Evolutionary conservation across 2,329 filamentous ascomycete genomes (phyloP).

Genomic region (Penicillium sp.): DNA sequence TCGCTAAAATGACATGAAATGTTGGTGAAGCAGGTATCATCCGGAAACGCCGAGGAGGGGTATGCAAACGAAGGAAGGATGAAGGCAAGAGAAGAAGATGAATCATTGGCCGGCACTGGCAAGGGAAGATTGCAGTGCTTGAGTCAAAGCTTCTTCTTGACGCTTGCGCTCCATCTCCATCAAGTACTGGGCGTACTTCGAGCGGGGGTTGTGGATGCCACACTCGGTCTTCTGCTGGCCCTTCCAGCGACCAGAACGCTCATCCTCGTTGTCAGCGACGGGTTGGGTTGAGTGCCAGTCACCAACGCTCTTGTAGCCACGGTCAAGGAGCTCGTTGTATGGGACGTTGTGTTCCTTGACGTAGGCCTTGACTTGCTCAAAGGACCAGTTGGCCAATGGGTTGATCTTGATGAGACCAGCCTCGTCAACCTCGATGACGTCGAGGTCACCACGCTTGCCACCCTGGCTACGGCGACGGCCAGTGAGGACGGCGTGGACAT

Average conservation of each 20-base stretch:
- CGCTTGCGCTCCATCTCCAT: conserved; percentile 71
- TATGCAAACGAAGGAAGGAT: conserved; percentile 21
- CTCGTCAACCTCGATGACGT: conserved; percentile 91
- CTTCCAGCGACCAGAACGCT: conserved; percentile 96
- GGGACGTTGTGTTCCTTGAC: conserved; percentile 84
- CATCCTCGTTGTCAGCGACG: conserved; percentile 87
- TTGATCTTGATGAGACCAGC: conserved; percentile 95
- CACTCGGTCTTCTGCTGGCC: conserved; percentile 95
- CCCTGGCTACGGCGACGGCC: conserved; percentile 91
- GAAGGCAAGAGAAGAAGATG: not conserved
- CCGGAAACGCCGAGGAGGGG: conserved; percentile 20
- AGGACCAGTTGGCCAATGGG: conserved; percentile 91
- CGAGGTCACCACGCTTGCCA: conserved; percentile 84
- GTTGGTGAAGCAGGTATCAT: conserved; percentile 23
- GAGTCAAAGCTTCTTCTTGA: conserved; percentile 57
- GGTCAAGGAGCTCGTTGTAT: conserved; percentile 88
- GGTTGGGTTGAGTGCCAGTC: conserved; percentile 98
- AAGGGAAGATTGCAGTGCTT: conserved; percentile 44
- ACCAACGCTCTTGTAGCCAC: conserved; percentile 96
- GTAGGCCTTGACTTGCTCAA: conserved; percentile 86
- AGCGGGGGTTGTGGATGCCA: conserved; percentile 97
- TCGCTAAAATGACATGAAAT: conserved; percentile 13
- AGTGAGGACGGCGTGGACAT: conserved; percentile 87
- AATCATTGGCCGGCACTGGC: conserved; percentile 32
- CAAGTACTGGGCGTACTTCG: conserved; percentile 84